Evolutionary conservation across 2,329 filamentous ascomycete genomes (phyloP).

Genomic region (Diplodia mutila): DNA sequence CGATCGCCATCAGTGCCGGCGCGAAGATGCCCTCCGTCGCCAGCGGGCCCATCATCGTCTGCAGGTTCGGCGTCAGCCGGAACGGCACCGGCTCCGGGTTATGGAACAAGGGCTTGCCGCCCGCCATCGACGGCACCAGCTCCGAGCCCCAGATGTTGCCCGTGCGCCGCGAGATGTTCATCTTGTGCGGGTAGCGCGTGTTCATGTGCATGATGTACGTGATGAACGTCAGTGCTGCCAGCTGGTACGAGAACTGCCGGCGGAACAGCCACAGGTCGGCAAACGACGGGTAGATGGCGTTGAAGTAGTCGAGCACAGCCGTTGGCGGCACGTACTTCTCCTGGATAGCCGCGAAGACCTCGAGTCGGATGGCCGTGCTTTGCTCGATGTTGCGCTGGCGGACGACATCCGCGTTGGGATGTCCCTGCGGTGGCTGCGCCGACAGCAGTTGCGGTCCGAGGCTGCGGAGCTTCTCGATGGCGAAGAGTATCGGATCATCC

Average conservation of each 20-base stretch:
- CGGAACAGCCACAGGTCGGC: slow-evolving; percentile 99
- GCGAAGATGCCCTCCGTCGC: slow-evolving; percentile 96
- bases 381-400: slow-evolving; percentile 70
- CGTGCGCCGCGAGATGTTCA: slow-evolving; percentile 82
- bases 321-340: slow-evolving; percentile 88
- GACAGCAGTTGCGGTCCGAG: slow-evolving; percentile 50
- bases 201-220: slow-evolving; percentile 98
- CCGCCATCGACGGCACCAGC: slow-evolving; percentile 86
- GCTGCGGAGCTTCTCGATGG: slow-evolving; percentile 88
- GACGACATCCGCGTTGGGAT: slow-evolving; percentile 24
- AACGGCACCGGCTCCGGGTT: slow-evolving; percentile 96
- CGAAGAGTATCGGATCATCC: slow-evolving; percentile 93
- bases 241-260: slow-evolving; percentile 93
- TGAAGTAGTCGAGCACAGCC: slow-evolving; percentile 86
- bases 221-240: slow-evolving; percentile 95
- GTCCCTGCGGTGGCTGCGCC: slow-evolving; percentile 24
- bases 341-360: slow-evolving; percentile 94
- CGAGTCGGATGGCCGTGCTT: slow-evolving; percentile 72
- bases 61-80: slow-evolving; percentile 93
- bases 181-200: slow-evolving; percentile 92
- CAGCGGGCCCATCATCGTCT: slow-evolving; percentile 93
- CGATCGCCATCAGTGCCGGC: slow-evolving; percentile 95
- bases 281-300: slow-evolving; percentile 82
- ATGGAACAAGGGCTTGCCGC: slow-evolving; percentile 84
- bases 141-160: slow-evolving; percentile 98